Evolutionary conservation across 495 filamentous ascomycete species (phyloP).

Genomic region (Penicillium salamii): DNA sequence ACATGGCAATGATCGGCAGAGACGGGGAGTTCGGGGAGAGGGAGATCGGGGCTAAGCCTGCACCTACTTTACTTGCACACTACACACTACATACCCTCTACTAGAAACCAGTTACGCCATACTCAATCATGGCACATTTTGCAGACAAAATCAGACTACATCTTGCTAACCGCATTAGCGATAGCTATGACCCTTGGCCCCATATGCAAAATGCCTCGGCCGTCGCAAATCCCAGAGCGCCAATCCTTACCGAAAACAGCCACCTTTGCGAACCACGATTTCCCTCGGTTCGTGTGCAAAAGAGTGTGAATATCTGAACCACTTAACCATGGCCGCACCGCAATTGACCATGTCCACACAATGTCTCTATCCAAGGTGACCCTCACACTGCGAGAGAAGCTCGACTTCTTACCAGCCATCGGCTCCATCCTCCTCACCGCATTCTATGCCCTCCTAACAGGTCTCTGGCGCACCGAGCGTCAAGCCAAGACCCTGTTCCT

Average conservation of each 20-base stretch:
- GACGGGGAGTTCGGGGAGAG: conserved; percentile 1
- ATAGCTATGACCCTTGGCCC: no score
- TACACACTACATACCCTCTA: no score
- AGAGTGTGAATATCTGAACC: not conserved
- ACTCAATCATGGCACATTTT: no score
- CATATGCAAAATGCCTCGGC: no score
- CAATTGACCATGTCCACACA: not conserved
- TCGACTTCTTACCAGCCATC: conserved; percentile 37
- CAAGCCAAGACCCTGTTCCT: conserved; percentile 34
- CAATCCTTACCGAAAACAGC: not conserved
- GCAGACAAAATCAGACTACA: no score
- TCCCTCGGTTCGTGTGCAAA: not conserved
- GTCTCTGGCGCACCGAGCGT: conserved; percentile 31
- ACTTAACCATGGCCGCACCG: not conserved
- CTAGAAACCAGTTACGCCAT: no score
- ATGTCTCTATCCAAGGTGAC: conserved; percentile 19
- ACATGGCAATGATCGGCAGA: conserved; percentile 5
- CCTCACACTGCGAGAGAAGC: conserved; percentile 30
- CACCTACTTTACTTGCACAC: no score
- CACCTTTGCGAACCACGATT: not conserved
- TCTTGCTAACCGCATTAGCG: no score
- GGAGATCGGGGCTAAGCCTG: no score
- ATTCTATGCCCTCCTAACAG: conserved; percentile 31
- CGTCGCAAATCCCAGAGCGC: no score
- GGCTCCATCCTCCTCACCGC: conserved; percentile 25